Evolutionary conservation across 2,329 filamentous ascomycete genomes (phyloP).

Genomic region (Colletotrichum sp.): DNA sequence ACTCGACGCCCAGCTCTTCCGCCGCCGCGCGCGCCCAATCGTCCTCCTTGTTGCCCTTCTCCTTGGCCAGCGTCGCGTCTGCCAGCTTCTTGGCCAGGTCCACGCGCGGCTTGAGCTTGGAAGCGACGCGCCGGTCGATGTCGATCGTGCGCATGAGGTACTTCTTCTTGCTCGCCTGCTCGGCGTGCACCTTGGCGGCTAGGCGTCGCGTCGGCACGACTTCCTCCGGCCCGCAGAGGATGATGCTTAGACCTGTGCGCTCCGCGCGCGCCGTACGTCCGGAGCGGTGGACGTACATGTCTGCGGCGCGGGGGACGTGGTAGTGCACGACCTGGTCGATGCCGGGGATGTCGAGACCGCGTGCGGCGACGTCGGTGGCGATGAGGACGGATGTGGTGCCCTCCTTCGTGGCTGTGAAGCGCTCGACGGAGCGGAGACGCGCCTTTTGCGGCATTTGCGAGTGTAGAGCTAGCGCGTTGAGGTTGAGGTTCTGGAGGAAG

Average conservation of each 20-base stretch:
- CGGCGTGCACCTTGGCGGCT: conserved; percentile 84
- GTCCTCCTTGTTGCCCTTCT: conserved; percentile 83
- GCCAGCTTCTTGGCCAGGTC: conserved; percentile 86
- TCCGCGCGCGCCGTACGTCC: conserved; percentile 90
- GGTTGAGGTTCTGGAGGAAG: conserved; percentile 80
- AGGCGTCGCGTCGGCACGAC: conserved; percentile 83
- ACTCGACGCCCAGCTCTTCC: conserved; percentile 92
- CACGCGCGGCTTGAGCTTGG: conserved; percentile 77
- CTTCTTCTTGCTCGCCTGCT: conserved; percentile 51
- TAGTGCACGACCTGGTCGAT: conserved; percentile 95
- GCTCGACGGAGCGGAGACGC: conserved; percentile 88
- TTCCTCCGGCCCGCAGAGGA: conserved; percentile 92
- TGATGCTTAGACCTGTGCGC: conserved; percentile 77
- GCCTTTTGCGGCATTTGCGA: conserved; percentile 97
- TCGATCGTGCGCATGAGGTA: conserved; percentile 81
- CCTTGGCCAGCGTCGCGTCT: conserved; percentile 83
- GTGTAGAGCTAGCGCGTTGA: conserved; percentile 81
- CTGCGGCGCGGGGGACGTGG: conserved; percentile 88
- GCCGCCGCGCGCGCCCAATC: conserved; percentile 84
- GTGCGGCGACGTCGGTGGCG: conserved; percentile 91
- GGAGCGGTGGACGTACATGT: conserved; percentile 94
- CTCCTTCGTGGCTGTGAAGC: conserved; percentile 72
- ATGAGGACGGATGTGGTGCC: conserved; percentile 72
- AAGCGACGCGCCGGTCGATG: conserved; percentile 79
- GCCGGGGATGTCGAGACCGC: conserved; percentile 89